Base-by-base conservation (phyloP, 2,329 filamentous ascomycete genomes). In the Penicillium janthinellum region DNA sequence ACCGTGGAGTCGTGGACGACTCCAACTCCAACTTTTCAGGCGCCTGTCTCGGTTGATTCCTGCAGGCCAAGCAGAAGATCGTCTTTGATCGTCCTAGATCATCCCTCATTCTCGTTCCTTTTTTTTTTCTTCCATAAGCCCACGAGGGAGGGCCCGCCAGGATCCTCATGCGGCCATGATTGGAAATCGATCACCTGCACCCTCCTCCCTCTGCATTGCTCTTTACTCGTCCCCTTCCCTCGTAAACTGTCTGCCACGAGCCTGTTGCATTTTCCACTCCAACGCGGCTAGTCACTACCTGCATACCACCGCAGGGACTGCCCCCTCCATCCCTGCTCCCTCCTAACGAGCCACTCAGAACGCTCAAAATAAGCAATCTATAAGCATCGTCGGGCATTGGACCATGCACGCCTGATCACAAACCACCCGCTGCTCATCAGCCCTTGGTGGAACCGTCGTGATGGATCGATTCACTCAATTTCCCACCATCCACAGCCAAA, bases 401-500 rank as follows among this genome's bases (percentile, higher is more conserved):
- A 61, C 44, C 39, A 68, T 66, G 64, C 39, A 41, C 45, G 4
- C 49, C 58, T 63, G 53, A 60, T 20, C 41, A 20, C 28, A 50
- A 15, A 31, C 41, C 34, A 38, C 25, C 20, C 35, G 37, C 15
- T 8, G 35, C 38, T 5, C 42, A 28, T 45, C 17, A 22, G 42
- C n/a, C 4, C 35, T 41, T 28, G 52, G 15, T 41, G n/a, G 25
- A 51, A 42, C 38, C 47, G n/a, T 50, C 44, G 25, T 47, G 41
- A 71, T 71, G 70, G 67, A 70, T 42, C 62, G 61, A 52, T 62
- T 64, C 28, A 71, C 69, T 8, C 62, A 55, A 54, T 66, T 71
- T n/a, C 67, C 64, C 12, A 53, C 60, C 51, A 58, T 65, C 57
- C 58, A 47, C 39, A 15, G 41, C 31, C 52, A 45, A 44, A n/a